A percentile compares a stretch with the other conserved stretches of the same genome.
These are phyloP conservation scores for Aspergillus incahuasiensis DNA, from an alignment of 495 filamentous ascomycete species.

Conservation along the genomic window DNA sequence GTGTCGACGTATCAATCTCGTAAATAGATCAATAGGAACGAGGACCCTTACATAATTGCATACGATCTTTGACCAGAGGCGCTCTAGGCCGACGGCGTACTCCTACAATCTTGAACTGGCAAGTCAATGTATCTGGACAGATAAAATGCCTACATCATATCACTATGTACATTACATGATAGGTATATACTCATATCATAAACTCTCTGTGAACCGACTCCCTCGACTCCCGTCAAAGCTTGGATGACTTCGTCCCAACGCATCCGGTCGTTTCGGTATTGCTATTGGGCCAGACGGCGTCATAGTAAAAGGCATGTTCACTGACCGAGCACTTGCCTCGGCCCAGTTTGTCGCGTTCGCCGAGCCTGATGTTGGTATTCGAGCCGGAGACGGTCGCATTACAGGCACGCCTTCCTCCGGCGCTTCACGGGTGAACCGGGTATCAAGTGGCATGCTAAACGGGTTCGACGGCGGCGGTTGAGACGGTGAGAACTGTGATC, in stretches of 20 bases:
- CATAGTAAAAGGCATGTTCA: constrained; percentile 20
- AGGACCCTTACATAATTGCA: not conserved
- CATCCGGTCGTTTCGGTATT: constrained; percentile 32
- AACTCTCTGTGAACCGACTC: constrained; percentile 52
- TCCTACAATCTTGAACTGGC: not conserved
- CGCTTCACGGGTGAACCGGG: constrained; percentile 32
- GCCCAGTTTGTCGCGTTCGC: constrained; percentile 27
- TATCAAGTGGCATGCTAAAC: constrained; percentile 35
- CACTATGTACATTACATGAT: constrained; percentile 11
- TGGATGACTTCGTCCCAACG: constrained; percentile 50
- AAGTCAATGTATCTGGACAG: not conserved
- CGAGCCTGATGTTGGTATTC: constrained; percentile 44
- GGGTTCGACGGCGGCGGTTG: constrained; percentile 33
- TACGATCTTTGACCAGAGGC: not conserved
- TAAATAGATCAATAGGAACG: not conserved
- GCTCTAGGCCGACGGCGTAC: not conserved
- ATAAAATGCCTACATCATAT: constrained; percentile 6
- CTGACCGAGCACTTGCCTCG: constrained; percentile 11
- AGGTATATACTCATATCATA: constrained; percentile 14
- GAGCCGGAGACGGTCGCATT: constrained; percentile 44
- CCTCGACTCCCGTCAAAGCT: constrained; percentile 52
- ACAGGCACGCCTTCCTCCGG: constrained; percentile 31
- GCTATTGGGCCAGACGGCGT: constrained; percentile 16
- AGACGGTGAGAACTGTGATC: constrained; percentile 17
- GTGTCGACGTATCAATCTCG: not conserved